These are phyloP conservation scores for Fusarium praegraminearum DNA, from an alignment of 2,329 filamentous ascomycete genomes.

Conservation along the genomic window DNA sequence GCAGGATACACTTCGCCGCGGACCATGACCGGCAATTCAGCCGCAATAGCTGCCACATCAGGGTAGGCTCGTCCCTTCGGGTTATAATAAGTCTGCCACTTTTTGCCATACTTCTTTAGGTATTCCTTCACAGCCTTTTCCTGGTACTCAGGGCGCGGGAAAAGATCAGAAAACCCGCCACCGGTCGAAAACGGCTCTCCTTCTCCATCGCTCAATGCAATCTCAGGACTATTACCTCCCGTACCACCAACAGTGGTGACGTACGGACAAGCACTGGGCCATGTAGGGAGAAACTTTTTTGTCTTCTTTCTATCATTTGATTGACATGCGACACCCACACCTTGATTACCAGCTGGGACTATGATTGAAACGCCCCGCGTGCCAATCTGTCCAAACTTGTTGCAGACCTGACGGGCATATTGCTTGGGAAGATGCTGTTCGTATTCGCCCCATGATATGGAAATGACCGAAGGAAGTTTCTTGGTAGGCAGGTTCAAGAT, in stretches of 20 bases:
- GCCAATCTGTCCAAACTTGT: conserved; percentile 73
- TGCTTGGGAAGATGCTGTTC: conserved; percentile 71
- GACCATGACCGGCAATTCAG: conserved; percentile 51
- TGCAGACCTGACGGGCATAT: conserved; percentile 65
- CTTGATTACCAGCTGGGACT: conserved; percentile 70
- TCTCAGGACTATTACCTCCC: conserved; percentile 62
- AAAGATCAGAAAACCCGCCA: conserved; percentile 64
- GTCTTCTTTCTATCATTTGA: conserved; percentile 53
- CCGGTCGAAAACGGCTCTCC: conserved; percentile 54
- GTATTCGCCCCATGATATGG: conserved; percentile 77
- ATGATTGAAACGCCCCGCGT: conserved; percentile 76
- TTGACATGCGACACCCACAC: conserved; percentile 53
- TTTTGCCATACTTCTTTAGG: conserved; percentile 55
- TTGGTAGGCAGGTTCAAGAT: conserved; percentile 66
- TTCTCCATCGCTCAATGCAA: conserved; percentile 65
- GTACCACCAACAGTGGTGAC: conserved; percentile 74
- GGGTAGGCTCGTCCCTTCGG: conserved; percentile 68
- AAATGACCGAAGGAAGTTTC: conserved; percentile 71
- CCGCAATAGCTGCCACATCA: conserved; percentile 69
- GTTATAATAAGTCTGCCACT: conserved; percentile 63
- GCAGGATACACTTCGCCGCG: conserved; percentile 46
- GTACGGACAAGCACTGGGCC: conserved; percentile 65
- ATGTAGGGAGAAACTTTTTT: conserved; percentile 52
- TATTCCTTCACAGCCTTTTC: conserved; percentile 61
- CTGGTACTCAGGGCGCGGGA: conserved; percentile 59